Evolutionary conservation across 2,329 filamentous ascomycete genomes (phyloP), one percentile per base, ranked within the genome.

Genomic region (Monosporascus sp.): DNA sequence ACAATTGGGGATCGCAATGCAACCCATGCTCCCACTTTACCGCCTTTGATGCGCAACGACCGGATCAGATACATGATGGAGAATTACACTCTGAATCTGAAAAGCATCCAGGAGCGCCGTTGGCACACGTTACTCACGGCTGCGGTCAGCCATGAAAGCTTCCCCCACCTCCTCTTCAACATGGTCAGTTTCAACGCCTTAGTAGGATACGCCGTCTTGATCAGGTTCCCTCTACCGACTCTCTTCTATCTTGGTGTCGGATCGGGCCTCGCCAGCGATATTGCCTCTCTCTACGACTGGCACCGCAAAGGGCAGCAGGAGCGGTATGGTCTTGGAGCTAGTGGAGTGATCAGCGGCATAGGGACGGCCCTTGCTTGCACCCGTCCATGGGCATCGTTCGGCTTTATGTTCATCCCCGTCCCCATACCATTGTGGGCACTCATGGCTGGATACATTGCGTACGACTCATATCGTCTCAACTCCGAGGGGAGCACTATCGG

Each of bases 121-220:
- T 64, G 56, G 55, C 57, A 59, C 52, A 65, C 63, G 14, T 17
- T 62, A 20, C 24, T 65, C 38, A 61, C 61, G 9, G 49, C 51
- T 20, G 57, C 61, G 27, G 52, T 62, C 49, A 63, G 61, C 54
- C 63, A 65, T 50, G 3, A n/a, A 16, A 47, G 52, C 49, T 8
- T 56, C 1, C 4, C 22, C 4, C 63, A 65, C 52, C 53, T 65
- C 22, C 17, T 45, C 40, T 46, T 60, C 53, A 65, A 65, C 58
- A 63, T 64, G 61, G 51, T 63, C 27, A 56, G 40, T 31, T 62
- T 55, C 49, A 45, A 54, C 44, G 48, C 47, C 24, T 57, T 53
- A 31, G 54, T 54, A 7, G 48, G 48, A 6, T 46, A 52, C 19
- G 60, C 54, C 11, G 40, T 60, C 24, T 26, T 26, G 7, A 19